Evolutionary conservation across 1,284 basidiomycete species (phyloP).

Genomic region (Cerioporus squamosus): DNA sequence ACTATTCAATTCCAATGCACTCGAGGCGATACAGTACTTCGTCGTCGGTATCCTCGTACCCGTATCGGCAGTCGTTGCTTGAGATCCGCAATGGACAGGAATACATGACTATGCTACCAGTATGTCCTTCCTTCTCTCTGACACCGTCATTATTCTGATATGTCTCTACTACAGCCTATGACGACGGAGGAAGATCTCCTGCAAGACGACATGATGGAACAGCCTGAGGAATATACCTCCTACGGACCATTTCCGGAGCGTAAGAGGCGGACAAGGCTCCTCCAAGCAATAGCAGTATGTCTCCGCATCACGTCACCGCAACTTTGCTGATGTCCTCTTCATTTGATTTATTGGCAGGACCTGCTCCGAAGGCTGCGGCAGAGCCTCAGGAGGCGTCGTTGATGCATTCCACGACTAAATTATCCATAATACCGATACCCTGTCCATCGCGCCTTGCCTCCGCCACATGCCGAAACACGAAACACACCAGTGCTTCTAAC

Average conservation of each 20-base stretch:
- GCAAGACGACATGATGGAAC: conserved; percentile 29
- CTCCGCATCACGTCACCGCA: neutral
- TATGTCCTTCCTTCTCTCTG: conserved; percentile 9
- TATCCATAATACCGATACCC: neutral
- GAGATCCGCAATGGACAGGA: conserved; percentile 27
- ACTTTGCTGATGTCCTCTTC: too few relatives aligned
- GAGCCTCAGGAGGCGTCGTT: conserved; percentile 2
- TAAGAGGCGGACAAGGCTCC: neutral
- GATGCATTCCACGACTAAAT: neutral
- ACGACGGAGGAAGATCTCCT: conserved; percentile 35
- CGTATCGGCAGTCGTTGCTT: conserved; percentile 26
- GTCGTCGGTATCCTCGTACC: conserved; percentile 19
- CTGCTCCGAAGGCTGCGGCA: conserved; percentile 9
- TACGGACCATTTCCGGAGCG: conserved; percentile 2
- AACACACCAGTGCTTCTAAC: neutral
- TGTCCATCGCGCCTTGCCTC: neutral
- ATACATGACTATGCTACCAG: conserved; percentile 34
- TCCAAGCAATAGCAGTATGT: conserved; percentile 16
- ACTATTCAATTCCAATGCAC: neutral
- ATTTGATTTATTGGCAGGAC: neutral
- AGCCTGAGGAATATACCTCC: conserved; percentile 9
- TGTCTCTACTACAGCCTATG: conserved; percentile 27
- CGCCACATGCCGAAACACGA: neutral
- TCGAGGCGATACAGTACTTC: neutral
- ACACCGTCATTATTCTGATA: neutral